Conservation (phyloP, 139 green algal genomes). For the Tetratostichococcus sp. region DNA sequence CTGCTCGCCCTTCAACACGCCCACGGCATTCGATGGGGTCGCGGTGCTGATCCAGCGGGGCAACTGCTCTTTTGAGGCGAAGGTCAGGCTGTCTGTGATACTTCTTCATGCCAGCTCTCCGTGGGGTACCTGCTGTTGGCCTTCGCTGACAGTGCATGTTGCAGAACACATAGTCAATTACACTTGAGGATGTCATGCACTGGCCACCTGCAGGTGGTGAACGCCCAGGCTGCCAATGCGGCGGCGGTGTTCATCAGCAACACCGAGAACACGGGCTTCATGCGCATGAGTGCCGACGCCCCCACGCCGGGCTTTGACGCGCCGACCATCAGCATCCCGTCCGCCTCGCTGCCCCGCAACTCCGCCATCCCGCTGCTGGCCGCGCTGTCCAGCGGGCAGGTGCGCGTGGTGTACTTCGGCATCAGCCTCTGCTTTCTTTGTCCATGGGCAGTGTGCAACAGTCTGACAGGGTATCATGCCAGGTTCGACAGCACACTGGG, state of each 20-base stretch:
- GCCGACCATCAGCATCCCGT: conserved; percentile 33
- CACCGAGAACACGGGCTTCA: conserved; percentile 48
- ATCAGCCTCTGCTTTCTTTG: too few relatives aligned
- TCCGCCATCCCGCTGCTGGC: conserved; percentile 26
- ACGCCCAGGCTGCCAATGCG: conserved; percentile 57
- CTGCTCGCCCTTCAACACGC: conserved; percentile 31
- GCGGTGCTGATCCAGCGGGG: conserved; percentile 62
- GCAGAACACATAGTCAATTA: too few relatives aligned
- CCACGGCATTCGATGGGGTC: conserved; percentile 19
- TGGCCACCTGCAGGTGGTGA: conserved; percentile 12
- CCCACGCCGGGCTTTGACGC: neutral
- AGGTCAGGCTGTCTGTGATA: conserved; percentile 23
- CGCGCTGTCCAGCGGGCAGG: neutral
- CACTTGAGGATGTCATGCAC: too few relatives aligned
- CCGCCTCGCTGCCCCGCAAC: conserved; percentile 29
- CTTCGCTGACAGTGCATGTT: too few relatives aligned
- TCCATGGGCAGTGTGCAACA: too few relatives aligned
- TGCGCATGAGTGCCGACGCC: conserved; percentile 36
- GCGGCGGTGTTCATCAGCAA: conserved; percentile 68
- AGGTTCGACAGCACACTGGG: too few relatives aligned
- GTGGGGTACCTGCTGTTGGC: too few relatives aligned
- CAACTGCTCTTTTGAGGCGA: conserved; percentile 63
- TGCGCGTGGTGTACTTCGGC: neutral
- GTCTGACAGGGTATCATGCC: too few relatives aligned
- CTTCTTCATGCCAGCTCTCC: too few relatives aligned